Evolutionary conservation across 2,329 filamentous ascomycete species (phyloP).

Genomic region (Penicillium sclerotiorum): DNA sequence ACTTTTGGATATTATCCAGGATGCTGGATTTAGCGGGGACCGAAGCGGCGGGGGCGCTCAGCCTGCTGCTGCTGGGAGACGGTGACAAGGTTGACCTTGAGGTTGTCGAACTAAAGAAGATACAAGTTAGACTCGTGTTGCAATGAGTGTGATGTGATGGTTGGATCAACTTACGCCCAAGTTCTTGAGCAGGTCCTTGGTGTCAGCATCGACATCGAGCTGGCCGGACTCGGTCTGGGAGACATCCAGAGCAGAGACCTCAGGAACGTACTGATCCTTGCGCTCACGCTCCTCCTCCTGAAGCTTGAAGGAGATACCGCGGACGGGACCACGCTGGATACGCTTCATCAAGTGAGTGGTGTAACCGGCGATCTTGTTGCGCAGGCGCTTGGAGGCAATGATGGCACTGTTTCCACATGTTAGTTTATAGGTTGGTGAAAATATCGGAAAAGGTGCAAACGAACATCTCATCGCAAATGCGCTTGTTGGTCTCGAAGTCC

Average conservation of each 20-base stretch:
- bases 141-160: background rate
- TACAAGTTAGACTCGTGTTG: slow-evolving; percentile 10
- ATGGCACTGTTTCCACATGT: slow-evolving; percentile 61
- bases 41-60: slow-evolving; percentile 81
- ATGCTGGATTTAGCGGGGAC: slow-evolving; percentile 34
- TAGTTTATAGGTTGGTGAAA: background rate
- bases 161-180: slow-evolving; percentile 76
- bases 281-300: slow-evolving; percentile 99
- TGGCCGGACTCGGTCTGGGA: slow-evolving; percentile 89
- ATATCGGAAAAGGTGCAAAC: background rate
- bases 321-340: slow-evolving; percentile 98
- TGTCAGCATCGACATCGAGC: slow-evolving; percentile 94
- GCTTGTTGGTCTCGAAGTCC: slow-evolving; percentile 99
- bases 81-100: slow-evolving; percentile 92
- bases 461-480: slow-evolving; percentile 95
- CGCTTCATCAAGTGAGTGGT: slow-evolving; percentile 99
- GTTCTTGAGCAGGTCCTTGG: slow-evolving; percentile 98
- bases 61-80: slow-evolving; percentile 84
- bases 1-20: slow-evolving; percentile 27
- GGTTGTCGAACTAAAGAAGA: slow-evolving; percentile 79
- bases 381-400: slow-evolving; percentile 97
- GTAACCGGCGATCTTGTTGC: slow-evolving; percentile 99
- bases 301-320: slow-evolving; percentile 99
- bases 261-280: slow-evolving; percentile 99
- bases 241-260: slow-evolving; percentile 98